phyloP scores from a whole-genome alignment of 75 land plant genomes.

The Azolla pinnata region DNA sequence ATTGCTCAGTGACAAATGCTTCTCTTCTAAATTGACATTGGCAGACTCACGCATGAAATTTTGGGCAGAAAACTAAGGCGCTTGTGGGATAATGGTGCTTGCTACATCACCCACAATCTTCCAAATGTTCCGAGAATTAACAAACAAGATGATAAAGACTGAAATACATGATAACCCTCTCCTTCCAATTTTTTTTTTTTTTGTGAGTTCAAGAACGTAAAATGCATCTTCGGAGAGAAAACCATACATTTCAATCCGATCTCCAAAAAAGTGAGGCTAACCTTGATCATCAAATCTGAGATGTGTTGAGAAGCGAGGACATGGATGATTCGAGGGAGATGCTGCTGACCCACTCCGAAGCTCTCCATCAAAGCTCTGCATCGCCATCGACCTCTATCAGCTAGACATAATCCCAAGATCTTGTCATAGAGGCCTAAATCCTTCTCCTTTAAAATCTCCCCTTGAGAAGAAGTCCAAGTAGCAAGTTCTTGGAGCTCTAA shows the following conservation, averaged over 20 bases:
- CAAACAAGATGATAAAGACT: not conserved
- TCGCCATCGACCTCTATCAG: not conserved
- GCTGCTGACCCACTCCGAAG: conserved; percentile 11
- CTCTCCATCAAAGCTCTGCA: conserved; percentile 10
- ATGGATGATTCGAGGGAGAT: conserved; percentile 6
- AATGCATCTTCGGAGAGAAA: not conserved
- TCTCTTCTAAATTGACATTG: no score
- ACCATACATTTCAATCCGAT: not conserved
- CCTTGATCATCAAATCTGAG: conserved; percentile 16
- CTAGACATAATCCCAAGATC: conserved; percentile 11
- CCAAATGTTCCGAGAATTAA: no score
- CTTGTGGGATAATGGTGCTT: no score
- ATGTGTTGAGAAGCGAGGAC: conserved; percentile 11
- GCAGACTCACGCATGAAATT: no score
- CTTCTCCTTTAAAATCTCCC: not conserved
- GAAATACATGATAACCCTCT: not conserved
- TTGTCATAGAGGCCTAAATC: not conserved
- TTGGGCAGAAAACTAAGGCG: no score
- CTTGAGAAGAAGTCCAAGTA: conserved; percentile 6
- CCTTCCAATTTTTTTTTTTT: not conserved
- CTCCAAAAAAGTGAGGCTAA: not conserved
- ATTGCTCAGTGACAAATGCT: no score
- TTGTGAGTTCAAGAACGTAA: not conserved
- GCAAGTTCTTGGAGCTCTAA: conserved; percentile 15
- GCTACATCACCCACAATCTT: no score